Conservation (phyloP, 805 yeast species). For the Saturnispora ahearnii region DNA sequence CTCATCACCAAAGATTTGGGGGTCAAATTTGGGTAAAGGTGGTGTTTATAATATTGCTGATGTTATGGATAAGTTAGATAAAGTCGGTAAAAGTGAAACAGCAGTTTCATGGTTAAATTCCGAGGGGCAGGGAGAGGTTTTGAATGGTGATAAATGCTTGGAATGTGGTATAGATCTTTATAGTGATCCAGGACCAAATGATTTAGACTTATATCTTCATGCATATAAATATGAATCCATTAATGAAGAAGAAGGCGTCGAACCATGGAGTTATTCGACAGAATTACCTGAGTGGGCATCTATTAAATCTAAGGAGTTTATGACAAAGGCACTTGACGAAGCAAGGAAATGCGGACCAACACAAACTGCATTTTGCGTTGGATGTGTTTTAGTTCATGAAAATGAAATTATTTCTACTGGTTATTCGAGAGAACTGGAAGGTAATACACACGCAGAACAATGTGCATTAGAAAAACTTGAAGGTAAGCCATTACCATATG, state of each 20-base stretch:
- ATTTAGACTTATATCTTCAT: slow-evolving; percentile 83
- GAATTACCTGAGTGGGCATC: slow-evolving; percentile 79
- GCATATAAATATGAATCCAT: slow-evolving; percentile 68
- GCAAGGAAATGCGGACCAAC: slow-evolving; percentile 79
- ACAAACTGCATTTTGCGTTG: slow-evolving; percentile 87
- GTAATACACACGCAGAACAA: slow-evolving; percentile 97
- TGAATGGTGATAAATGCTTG: slow-evolving; percentile 45
- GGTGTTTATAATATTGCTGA: slow-evolving; percentile 37
- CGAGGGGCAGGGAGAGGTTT: slow-evolving; percentile 53
- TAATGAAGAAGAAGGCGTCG: slow-evolving; percentile 15
- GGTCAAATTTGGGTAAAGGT: slow-evolving; percentile 56
- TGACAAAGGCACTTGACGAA: slow-evolving; percentile 68
- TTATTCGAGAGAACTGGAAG: slow-evolving; percentile 81
- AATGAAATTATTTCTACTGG: slow-evolving; percentile 71
- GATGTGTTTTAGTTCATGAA: slow-evolving; percentile 69
- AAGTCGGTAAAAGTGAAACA: slow-evolving; percentile 60
- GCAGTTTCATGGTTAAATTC: slow-evolving; percentile 65
- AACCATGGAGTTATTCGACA: slow-evolving; percentile 63
- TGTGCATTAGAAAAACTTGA: slow-evolving; percentile 78
- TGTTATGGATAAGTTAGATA: slow-evolving; percentile 43
- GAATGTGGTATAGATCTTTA: slow-evolving; percentile 64
- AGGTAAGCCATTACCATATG: slow-evolving; percentile 44
- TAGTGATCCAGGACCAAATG: slow-evolving; percentile 84
- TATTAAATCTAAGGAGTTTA: slow-evolving; percentile 45
- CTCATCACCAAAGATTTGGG: slow-evolving; percentile 77